Base-by-base conservation (phyloP, 192 early-diverging fungal genomes). In the Backusella parvicylindrica region DNA sequence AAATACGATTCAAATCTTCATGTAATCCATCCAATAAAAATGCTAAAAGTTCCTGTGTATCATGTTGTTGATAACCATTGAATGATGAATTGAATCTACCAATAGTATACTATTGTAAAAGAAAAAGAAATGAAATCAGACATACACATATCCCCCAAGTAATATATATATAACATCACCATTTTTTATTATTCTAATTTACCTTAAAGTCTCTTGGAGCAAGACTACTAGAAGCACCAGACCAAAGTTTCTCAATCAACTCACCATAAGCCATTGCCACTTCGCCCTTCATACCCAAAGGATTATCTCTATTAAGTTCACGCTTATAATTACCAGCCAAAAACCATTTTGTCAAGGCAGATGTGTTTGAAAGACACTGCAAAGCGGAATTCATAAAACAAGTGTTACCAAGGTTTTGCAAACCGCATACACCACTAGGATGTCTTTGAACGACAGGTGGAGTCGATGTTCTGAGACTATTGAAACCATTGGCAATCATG, bases 301-400 rank as follows among this genome's bases (percentile, higher is more conserved):
- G 92, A 41, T 93, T 94, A 11, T 89, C 89, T 43, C 76, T 78
- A 77, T 94, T 94, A 32, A 94, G 75, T 38, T 94, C 92, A 16
- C 79, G 70, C 21, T 79, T 84, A 74, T 91, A 91, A n/a, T 75
- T 28, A 41, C 73, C 74, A 37, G 74, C 78, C 71, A 92, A 79
- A 75, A 94, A 88, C 75, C 88, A 94, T 30, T 81, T 81, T 21
- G 87, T 86, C 23, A 96, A 84, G 35, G 88, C 84, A 7, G 86
- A 75, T 63, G 92, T 91, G 71, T 94, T 91, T 47, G 90, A 90
- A 41, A 98, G 81, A 73, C 96, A 98, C 83, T 96, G 95, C n/a
- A 96, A 77, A 11, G 92, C 93, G 6, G 92, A 92, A 82, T 95
- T 95, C 95, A 96, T 96, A 75, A 92, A 96, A 83, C 95, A 96